Conservation (phyloP, 345 rosid species). For the Kernera saxatilis region DNA sequence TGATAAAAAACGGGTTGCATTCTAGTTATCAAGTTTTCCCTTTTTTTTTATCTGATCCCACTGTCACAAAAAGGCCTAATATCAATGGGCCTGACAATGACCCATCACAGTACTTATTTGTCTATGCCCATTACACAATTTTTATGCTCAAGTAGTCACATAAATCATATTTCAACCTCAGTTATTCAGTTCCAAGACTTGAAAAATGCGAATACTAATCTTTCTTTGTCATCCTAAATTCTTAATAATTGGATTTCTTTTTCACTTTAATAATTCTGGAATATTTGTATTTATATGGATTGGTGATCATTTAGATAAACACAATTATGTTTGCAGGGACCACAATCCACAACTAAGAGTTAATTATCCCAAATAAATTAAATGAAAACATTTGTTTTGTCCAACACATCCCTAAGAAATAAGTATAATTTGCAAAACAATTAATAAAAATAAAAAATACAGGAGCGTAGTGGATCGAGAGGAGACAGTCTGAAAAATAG, state of each 20-base stretch:
- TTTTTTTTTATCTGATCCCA: background rate
- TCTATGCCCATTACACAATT: background rate
- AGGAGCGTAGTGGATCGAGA: conserved; percentile 24
- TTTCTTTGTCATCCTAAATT: background rate
- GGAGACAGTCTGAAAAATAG: background rate
- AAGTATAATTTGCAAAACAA: background rate
- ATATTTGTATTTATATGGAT: background rate
- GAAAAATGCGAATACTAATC: background rate
- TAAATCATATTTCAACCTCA: background rate
- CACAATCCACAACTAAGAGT: conserved; percentile 18
- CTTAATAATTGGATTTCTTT: background rate
- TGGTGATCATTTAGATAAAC: conserved; percentile 15
- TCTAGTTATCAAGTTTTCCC: background rate
- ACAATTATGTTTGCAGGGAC: conserved; percentile 24
- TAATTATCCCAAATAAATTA: background rate
- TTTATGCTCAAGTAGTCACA: background rate
- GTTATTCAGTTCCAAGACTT: background rate
- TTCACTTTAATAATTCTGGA: background rate
- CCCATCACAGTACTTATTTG: background rate
- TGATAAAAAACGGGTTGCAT: conserved; percentile 4
- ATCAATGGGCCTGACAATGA: background rate
- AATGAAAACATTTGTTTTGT: conserved; percentile 3
- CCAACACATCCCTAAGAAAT: background rate
- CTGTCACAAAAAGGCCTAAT: background rate
- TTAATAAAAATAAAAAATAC: background rate